These are phyloP conservation scores for Polyporus arcularius DNA, from an alignment of 768 basidiomycete species.

Conservation along the genomic window DNA sequence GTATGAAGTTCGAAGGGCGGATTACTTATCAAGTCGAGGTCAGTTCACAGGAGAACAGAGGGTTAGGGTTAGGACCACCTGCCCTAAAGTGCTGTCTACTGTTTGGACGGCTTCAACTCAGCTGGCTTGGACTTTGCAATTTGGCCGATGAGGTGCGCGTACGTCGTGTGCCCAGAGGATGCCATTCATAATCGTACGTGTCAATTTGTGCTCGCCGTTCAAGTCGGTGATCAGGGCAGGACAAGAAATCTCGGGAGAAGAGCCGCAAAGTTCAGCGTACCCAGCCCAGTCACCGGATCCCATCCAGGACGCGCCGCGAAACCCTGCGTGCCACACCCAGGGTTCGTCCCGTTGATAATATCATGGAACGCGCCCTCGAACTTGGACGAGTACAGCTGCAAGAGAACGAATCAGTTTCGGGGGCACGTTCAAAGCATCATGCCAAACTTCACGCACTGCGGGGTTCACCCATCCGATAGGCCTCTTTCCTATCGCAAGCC, in stretches of 20 bases:
- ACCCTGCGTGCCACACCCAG: conserved; percentile 34
- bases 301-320: conserved; percentile 33
- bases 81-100: too few relatives aligned
- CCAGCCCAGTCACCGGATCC: conserved; percentile 36
- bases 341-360: conserved; percentile 30
- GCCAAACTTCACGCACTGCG: conserved; percentile 9
- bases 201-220: too few relatives aligned
- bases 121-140: too few relatives aligned
- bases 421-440: not conserved
- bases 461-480: conserved; percentile 42
- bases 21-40: too few relatives aligned
- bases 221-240: conserved; percentile 2
- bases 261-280: conserved; percentile 31
- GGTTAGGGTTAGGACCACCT: too few relatives aligned
- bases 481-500: conserved; percentile 28
- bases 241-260: conserved; percentile 12
- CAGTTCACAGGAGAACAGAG: too few relatives aligned
- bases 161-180: too few relatives aligned
- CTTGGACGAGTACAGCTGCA: conserved; percentile 44
- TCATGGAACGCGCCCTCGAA: conserved; percentile 42
- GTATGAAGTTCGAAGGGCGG: too few relatives aligned
- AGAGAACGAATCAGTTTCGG: not conserved
- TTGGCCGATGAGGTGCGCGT: too few relatives aligned
- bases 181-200: too few relatives aligned
- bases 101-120: too few relatives aligned